A percentile compares a stretch with the other conserved stretches of the same genome.
Conservation (phyloP, 208 protist genomes). For the Wallacemonas sp. region DNA sequence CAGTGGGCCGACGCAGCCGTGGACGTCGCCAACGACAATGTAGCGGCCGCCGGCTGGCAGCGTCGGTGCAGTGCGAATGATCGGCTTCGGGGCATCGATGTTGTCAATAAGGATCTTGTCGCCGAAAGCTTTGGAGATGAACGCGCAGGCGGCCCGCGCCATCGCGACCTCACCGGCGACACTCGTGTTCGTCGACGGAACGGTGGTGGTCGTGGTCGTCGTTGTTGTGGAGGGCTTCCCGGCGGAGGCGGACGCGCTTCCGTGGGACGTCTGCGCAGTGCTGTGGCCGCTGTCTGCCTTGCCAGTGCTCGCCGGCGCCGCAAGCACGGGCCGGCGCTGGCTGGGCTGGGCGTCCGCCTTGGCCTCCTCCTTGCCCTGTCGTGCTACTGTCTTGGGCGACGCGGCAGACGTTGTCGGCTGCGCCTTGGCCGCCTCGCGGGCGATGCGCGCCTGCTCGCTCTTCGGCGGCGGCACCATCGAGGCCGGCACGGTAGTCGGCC, state of each 20-base stretch:
- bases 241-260: no score
- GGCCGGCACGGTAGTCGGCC: constrained; percentile 15
- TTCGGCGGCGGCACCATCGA: constrained; percentile 18
- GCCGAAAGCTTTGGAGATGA: constrained; percentile 34
- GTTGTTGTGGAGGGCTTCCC: not conserved
- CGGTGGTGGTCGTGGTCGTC: not conserved
- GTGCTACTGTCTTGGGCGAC: not conserved
- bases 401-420: not conserved
- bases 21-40: constrained; percentile 91
- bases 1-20: constrained; percentile 87
- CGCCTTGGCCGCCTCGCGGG: constrained; percentile 13
- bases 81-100: constrained; percentile 46
- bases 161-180: not conserved
- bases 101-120: constrained; percentile 55
- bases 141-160: constrained; percentile 22
- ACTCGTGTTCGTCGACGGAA: no score
- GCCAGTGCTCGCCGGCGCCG: not conserved
- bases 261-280: no score
- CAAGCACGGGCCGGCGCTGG: not conserved
- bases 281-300: not conserved
- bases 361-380: not conserved
- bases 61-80: constrained; percentile 63
- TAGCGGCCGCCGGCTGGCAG: constrained; percentile 52
- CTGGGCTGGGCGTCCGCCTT: constrained; percentile 1
- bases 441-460: constrained; percentile 16